These are phyloP conservation scores for Bryum argenteum DNA, from an alignment of 225 moss, liverwort and hornwort genomes.

Conservation along the genomic window DNA sequence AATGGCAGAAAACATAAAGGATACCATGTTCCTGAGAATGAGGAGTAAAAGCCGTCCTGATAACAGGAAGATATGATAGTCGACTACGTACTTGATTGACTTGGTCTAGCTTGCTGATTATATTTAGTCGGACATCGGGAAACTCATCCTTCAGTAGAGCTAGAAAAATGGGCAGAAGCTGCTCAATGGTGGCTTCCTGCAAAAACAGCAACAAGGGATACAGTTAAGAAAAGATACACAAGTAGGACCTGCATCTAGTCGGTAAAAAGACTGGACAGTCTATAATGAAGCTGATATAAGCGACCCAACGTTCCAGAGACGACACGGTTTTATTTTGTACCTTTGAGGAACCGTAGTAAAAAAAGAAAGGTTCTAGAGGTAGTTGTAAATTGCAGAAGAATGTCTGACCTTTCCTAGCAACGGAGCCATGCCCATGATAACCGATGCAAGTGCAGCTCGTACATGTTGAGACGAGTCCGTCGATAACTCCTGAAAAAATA, in stretches of 20 bases:
- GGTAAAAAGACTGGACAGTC: not conserved
- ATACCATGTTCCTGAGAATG: not conserved
- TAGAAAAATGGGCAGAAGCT: constrained; percentile 95
- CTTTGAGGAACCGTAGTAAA: not conserved
- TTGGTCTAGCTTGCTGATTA: constrained; percentile 99
- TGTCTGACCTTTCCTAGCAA: constrained; percentile 78
- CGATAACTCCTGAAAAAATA: constrained; percentile 73
- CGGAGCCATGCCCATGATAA: constrained; percentile 98
- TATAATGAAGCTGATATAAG: constrained; percentile 3
- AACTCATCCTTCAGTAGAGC: constrained; percentile 97
- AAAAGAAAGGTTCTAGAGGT: not conserved
- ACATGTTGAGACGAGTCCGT: constrained; percentile 97
- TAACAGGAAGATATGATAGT: not conserved
- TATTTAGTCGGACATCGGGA: constrained; percentile 93
- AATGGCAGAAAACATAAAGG: not conserved
- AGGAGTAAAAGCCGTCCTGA: not conserved
- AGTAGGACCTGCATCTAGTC: not conserved
- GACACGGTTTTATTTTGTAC: no score
- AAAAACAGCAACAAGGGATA: constrained; percentile 21
- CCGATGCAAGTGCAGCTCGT: constrained; percentile 95
- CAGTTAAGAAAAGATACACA: constrained; percentile 6
- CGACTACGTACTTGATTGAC: constrained; percentile 73
- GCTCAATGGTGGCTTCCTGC: constrained; percentile 97
- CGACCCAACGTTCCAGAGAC: not conserved
- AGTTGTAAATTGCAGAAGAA: not conserved